A percentile compares a stretch with the other conserved stretches of the same genome.
Evolutionary conservation across 73 alveolate genomes (phyloP).

Genomic region (Loxodes magnus): DNA sequence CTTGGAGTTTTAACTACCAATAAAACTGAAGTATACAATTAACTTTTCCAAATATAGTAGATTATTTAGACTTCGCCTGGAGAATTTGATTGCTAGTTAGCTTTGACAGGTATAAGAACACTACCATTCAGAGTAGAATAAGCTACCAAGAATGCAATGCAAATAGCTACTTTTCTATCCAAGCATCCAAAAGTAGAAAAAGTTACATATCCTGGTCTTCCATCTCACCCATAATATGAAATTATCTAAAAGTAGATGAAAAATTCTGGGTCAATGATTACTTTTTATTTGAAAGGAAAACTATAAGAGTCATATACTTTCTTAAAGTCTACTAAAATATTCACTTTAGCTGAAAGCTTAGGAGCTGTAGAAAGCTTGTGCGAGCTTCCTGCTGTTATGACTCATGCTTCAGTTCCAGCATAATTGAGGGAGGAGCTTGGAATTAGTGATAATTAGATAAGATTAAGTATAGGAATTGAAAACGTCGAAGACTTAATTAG

Average conservation of each 20-base stretch:
- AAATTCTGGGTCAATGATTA: conserved; percentile 76
- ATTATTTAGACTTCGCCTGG: conserved; percentile 68
- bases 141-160: conserved; percentile 76
- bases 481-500: conserved; percentile 66
- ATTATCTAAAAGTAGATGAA: conserved; percentile 78
- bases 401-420: conserved; percentile 82
- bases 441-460: conserved; percentile 61
- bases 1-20: conserved; percentile 73
- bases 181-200: conserved; percentile 78
- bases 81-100: conserved; percentile 84
- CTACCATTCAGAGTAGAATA: conserved; percentile 68
- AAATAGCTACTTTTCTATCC: conserved; percentile 89
- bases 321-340: conserved; percentile 57
- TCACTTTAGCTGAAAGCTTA: conserved; percentile 74
- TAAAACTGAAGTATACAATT: conserved; percentile 61
- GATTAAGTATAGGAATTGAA: conserved; percentile 85
- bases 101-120: conserved; percentile 86
- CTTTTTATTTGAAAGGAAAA: conserved; percentile 70
- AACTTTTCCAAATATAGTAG: conserved; percentile 48
- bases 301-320: conserved; percentile 69
- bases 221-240: conserved; percentile 81
- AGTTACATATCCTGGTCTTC: conserved; percentile 91
- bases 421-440: conserved; percentile 77
- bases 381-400: conserved; percentile 80
- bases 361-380: conserved; percentile 88